These are phyloP conservation scores for Schoenoplectus tabernaemontani DNA, from an alignment of 202 grass and related monocot genomes.

Conservation along the genomic window DNA sequence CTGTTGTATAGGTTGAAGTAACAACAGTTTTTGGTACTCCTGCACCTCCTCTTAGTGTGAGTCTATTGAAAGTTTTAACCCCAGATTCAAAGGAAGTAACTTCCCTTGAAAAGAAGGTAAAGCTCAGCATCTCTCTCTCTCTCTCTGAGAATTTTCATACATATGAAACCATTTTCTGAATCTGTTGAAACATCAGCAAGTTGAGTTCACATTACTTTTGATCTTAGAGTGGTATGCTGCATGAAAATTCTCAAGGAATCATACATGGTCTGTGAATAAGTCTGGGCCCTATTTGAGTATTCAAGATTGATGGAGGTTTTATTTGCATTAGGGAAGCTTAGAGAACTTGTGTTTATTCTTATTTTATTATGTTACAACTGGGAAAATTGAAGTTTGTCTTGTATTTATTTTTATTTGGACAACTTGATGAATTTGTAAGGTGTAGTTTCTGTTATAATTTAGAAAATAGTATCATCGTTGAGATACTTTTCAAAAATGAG, in stretches of 20 bases:
- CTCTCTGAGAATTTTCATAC: background rate
- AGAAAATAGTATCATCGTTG: background rate
- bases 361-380: background rate
- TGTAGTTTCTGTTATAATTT: background rate
- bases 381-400: background rate
- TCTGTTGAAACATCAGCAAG: background rate
- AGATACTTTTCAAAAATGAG: background rate
- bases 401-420: background rate
- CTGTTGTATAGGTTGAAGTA: conserved; percentile 69
- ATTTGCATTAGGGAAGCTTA: background rate
- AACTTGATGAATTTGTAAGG: background rate
- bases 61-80: conserved; percentile 52
- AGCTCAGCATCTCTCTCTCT: background rate
- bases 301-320: background rate
- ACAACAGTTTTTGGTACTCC: conserved; percentile 84
- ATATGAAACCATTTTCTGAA: background rate
- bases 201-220: background rate
- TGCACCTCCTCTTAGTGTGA: conserved; percentile 66
- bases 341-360: background rate
- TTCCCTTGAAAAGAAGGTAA: conserved; percentile 56
- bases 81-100: conserved; percentile 58
- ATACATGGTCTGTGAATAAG: background rate
- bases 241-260: background rate
- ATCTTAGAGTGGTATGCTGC: background rate
- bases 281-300: background rate